phyloP scores from a whole-genome alignment of 768 basidiomycete genomes.

The Suillus discolor region DNA sequence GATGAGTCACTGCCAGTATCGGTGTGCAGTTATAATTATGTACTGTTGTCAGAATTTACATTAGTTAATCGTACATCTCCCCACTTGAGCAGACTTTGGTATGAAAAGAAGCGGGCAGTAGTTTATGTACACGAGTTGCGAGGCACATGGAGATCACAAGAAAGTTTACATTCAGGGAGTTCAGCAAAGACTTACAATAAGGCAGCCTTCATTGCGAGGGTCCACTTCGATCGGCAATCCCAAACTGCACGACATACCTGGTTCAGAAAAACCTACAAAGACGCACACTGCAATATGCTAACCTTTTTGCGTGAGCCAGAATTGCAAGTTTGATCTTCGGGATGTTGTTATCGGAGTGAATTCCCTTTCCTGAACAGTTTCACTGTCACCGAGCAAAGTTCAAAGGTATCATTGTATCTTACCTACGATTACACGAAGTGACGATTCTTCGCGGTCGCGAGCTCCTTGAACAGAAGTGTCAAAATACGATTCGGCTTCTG shows the following conservation, averaged over 20 bases:
- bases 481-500: slow-evolving; percentile 75
- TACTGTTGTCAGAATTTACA: no score
- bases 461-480: slow-evolving; percentile 69
- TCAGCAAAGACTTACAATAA: slow-evolving; percentile 53
- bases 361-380: slow-evolving; percentile 64
- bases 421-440: slow-evolving; percentile 82
- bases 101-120: no score
- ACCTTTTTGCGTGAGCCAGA: slow-evolving; percentile 78
- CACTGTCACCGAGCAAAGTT: no score
- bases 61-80: no score
- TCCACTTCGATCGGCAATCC: slow-evolving; percentile 69
- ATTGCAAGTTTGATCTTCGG: slow-evolving; percentile 90
- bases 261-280: neutral
- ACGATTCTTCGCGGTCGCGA: slow-evolving; percentile 53
- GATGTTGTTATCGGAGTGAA: slow-evolving; percentile 71
- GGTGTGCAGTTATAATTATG: neutral
- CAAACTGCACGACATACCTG: slow-evolving; percentile 42
- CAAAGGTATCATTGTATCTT: slow-evolving; percentile 22
- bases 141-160: neutral
- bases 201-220: slow-evolving; percentile 75
- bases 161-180: neutral
- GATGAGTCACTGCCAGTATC: neutral
- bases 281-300: slow-evolving; percentile 18
- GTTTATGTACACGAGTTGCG: neutral
- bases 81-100: no score